Evolutionary conservation across 495 filamentous ascomycete genomes (phyloP).

Genomic region (Xeromyces bisporus): DNA sequence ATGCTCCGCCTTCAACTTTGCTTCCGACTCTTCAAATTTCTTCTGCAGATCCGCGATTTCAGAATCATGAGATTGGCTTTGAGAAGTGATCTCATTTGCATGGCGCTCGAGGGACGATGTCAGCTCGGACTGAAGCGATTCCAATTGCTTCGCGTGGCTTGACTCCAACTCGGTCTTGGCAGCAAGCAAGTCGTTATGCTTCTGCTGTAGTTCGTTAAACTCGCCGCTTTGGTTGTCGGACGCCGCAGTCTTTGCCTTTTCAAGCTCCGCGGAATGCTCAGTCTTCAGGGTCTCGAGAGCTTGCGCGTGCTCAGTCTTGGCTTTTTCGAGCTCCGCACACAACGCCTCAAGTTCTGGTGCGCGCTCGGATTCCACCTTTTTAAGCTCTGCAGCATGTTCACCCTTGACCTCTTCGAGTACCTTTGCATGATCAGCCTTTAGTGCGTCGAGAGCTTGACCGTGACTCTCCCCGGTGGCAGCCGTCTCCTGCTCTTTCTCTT

Average conservation of each 20-base stretch:
- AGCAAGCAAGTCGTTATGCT: conserved; percentile 21
- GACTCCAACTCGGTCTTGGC: conserved; percentile 20
- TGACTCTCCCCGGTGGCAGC: conserved; percentile 16
- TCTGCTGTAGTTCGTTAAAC: conserved; percentile 21
- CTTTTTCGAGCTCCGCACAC: conserved; percentile 1
- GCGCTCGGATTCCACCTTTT: conserved; percentile 6
- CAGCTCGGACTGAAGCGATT: conserved; percentile 21
- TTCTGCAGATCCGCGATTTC: conserved; percentile 21
- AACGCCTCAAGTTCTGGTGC: conserved; percentile 2
- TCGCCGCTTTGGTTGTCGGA: conserved; percentile 17
- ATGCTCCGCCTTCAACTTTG: conserved; percentile 19
- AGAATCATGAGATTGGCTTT: conserved; percentile 16
- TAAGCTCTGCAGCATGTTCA: conserved; percentile 9
- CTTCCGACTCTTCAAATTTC: conserved; percentile 17
- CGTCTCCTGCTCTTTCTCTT: conserved; percentile 16
- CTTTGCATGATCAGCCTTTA: conserved; percentile 16
- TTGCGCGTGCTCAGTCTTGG: conserved; percentile 1
- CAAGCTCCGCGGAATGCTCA: conserved; percentile 3
- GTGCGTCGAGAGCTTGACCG: conserved; percentile 13
- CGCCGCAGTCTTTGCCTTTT: conserved; percentile 10
- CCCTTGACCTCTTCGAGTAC: conserved; percentile 18
- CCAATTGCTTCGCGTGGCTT: conserved; percentile 16
- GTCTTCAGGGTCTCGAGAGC: conserved; percentile 3
- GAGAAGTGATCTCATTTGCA: conserved; percentile 16
- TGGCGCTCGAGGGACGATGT: conserved; percentile 16